phyloP scores from a whole-genome alignment of 257 asterid genomes.

The Galeopsis tetrahit region DNA sequence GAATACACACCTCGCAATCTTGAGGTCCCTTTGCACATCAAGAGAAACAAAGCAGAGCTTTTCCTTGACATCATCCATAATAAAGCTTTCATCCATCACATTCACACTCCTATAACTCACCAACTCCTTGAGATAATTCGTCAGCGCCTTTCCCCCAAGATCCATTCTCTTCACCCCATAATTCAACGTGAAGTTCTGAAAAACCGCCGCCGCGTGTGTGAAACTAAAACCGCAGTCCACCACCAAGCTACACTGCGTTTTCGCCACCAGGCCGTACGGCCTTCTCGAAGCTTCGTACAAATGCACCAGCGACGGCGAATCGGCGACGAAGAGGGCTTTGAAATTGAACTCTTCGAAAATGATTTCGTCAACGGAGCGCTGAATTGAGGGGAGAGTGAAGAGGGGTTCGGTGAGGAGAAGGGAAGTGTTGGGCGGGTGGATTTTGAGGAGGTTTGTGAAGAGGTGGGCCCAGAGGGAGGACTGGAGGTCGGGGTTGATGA shows the following conservation, averaged over 20 bases:
- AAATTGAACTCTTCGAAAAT: conserved; percentile 88
- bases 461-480: conserved; percentile 82
- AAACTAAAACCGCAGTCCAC: conserved; percentile 94
- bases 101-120: conserved; percentile 93
- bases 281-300: conserved; percentile 84
- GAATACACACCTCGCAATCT: conserved; percentile 67
- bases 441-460: conserved; percentile 68
- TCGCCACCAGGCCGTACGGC: conserved; percentile 73
- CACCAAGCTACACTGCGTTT: conserved; percentile 87
- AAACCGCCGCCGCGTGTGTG: conserved; percentile 91
- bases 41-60: conserved; percentile 90
- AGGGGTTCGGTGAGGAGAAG: conserved; percentile 89
- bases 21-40: conserved; percentile 79
- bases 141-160: conserved; percentile 92
- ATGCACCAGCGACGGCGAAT: conserved; percentile 85
- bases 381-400: conserved; percentile 83
- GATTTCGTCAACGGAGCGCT: conserved; percentile 72
- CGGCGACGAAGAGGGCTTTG: conserved; percentile 68
- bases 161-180: conserved; percentile 88
- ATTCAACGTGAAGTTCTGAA: conserved; percentile 83
- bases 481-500: conserved; percentile 90
- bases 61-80: conserved; percentile 96
- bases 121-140: conserved; percentile 87
- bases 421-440: conserved; percentile 66
- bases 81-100: conserved; percentile 94